A percentile compares a stretch with the other conserved stretches of the same genome.
Conservation (phyloP, 2,329 filamentous ascomycete species). For the Grosmannia huntii region DNA sequence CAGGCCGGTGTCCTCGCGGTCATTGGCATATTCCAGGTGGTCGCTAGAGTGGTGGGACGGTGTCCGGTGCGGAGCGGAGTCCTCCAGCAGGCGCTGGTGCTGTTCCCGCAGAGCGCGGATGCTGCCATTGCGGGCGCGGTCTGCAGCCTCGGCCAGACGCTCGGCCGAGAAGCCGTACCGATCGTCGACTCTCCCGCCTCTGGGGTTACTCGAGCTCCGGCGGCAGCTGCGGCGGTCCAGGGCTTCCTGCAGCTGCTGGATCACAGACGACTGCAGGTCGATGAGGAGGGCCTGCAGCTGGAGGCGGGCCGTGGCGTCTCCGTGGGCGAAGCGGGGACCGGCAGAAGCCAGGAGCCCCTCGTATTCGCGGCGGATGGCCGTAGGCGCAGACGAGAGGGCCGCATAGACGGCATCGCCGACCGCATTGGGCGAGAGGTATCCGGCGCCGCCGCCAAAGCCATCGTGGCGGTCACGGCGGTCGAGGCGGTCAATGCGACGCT, state of each 20-base stretch:
- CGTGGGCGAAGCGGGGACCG: slow-evolving; percentile 22
- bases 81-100: slow-evolving; percentile 18
- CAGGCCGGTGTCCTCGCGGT: slow-evolving; percentile 12
- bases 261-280: slow-evolving; percentile 23
- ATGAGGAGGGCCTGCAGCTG: slow-evolving; percentile 25
- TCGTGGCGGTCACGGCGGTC: slow-evolving; percentile 12
- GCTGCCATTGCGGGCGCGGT: slow-evolving; percentile 21
- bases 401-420: slow-evolving; percentile 16
- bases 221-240: slow-evolving; percentile 14
- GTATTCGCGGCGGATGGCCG: slow-evolving; percentile 22
- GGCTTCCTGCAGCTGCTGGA: slow-evolving; percentile 24
- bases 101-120: slow-evolving; percentile 23
- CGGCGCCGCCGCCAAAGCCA: not conserved
- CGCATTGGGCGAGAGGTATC: slow-evolving; percentile 13
- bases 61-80: slow-evolving; percentile 1
- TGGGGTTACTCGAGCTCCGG: slow-evolving; percentile 13
- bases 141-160: slow-evolving; percentile 19
- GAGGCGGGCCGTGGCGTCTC: slow-evolving; percentile 22
- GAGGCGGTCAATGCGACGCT: slow-evolving; percentile 12
- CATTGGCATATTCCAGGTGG: not conserved
- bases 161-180: slow-evolving; percentile 2
- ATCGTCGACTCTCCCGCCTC: slow-evolving; percentile 5
- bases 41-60: slow-evolving; percentile 11
- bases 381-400: slow-evolving; percentile 18
- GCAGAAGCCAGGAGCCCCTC: slow-evolving; percentile 19